Percentiles rank a stretch among this genome's conserved stretches.
phyloP scores from a whole-genome alignment of 2,329 filamentous ascomycete genomes.

The Xylaria sp. region DNA sequence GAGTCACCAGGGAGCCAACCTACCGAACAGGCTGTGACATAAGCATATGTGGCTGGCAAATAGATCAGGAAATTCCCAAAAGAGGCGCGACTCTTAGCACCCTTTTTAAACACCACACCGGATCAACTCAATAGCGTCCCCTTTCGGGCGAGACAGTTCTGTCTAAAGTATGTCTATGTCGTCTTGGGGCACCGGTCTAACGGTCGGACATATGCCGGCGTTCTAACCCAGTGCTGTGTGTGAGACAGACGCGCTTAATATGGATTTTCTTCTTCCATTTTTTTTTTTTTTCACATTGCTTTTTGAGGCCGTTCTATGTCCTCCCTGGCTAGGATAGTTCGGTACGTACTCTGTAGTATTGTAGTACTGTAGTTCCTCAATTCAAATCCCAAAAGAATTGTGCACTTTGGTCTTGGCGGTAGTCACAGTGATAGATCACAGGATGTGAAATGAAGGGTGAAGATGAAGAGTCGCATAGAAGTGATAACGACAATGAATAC shows the following conservation, averaged over 20 bases:
- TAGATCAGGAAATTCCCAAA: slow-evolving; percentile 13
- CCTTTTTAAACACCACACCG: background rate
- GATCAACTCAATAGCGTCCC: slow-evolving; percentile 10
- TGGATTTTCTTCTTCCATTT: background rate
- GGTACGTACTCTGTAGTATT: too few relatives aligned
- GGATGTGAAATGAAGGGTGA: too few relatives aligned
- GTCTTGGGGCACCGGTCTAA: slow-evolving; percentile 1
- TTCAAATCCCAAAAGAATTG: background rate
- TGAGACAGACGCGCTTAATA: background rate
- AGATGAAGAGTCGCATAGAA: too few relatives aligned
- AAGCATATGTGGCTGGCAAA: slow-evolving; percentile 10
- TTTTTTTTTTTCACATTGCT: background rate
- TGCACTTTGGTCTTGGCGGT: background rate
- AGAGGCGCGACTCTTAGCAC: background rate
- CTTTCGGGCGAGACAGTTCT: slow-evolving; percentile 16
- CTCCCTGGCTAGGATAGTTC: background rate
- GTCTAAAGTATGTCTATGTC: too few relatives aligned
- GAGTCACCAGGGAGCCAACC: slow-evolving; percentile 7
- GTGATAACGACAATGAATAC: too few relatives aligned
- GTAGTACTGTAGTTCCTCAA: too few relatives aligned
- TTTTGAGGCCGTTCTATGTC: background rate
- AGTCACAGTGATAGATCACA: background rate
- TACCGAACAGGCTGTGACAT: too few relatives aligned
- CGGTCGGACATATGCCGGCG: slow-evolving; percentile 10
- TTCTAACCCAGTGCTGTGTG: background rate